Percentiles rank a stretch among this genome's conserved stretches.
phyloP scores from a whole-genome alignment of 169 alveolate genomes.

The Besnoitia besnoiti region DNA sequence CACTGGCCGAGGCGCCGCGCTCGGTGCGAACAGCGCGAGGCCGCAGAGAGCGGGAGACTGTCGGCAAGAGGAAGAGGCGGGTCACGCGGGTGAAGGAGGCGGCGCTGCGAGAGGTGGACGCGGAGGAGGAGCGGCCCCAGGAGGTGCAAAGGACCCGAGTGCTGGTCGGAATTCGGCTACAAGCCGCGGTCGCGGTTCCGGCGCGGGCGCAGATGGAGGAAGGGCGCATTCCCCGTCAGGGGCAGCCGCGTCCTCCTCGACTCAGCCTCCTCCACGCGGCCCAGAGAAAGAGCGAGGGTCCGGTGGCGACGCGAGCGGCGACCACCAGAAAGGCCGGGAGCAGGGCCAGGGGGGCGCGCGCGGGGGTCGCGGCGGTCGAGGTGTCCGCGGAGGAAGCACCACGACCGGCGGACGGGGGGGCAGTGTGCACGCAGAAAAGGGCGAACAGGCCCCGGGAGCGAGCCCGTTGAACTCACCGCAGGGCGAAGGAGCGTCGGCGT shows the following conservation, averaged over 20 bases:
- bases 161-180: background rate
- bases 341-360: background rate
- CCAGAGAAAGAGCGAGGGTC: constrained; percentile 11
- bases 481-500: background rate
- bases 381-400: background rate
- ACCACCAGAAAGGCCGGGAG: constrained; percentile 1
- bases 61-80: background rate
- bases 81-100: background rate
- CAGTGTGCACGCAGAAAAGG: constrained; percentile 19
- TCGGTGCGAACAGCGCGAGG: background rate
- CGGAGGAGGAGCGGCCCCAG: background rate
- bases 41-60: background rate
- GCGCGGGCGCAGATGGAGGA: constrained; percentile 24
- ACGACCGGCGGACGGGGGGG: constrained; percentile 25
- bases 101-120: background rate
- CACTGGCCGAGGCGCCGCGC: background rate
- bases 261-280: background rate
- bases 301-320: constrained; percentile 20
- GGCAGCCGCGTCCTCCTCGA: background rate
- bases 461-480: background rate
- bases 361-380: constrained; percentile 29
- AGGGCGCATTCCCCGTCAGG: background rate
- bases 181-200: background rate
- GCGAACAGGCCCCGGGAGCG: constrained; percentile 22
- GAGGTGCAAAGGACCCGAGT: background rate